A percentile compares a stretch with the other conserved stretches of the same genome.
Conservation (phyloP, 768 basidiomycete species). For the Tylopilus vinaceipallidus region DNA sequence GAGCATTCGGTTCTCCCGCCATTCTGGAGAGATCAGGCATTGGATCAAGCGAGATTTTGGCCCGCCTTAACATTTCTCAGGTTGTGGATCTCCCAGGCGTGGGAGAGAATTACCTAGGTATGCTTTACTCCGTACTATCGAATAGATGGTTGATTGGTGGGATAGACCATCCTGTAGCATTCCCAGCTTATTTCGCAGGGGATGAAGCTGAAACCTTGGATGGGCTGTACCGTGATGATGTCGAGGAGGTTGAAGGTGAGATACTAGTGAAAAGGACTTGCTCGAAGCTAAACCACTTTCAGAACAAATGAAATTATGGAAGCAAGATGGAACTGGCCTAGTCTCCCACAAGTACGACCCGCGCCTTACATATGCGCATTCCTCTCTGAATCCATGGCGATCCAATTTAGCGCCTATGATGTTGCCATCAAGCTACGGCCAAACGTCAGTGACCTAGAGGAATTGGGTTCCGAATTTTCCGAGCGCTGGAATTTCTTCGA, state of each 20-base stretch:
- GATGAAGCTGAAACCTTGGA: slow-evolving; percentile 52
- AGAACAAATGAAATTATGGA: slow-evolving; percentile 37
- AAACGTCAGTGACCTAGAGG: slow-evolving; percentile 43
- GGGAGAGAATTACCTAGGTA: slow-evolving; percentile 64
- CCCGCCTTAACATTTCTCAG: slow-evolving; percentile 44
- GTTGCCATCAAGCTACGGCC: slow-evolving; percentile 59
- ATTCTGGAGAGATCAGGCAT: slow-evolving; percentile 68
- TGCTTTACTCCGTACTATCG: not conserved
- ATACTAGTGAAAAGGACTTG: not conserved
- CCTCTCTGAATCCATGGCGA: not conserved
- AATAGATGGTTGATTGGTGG: not conserved
- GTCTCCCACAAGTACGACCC: slow-evolving; percentile 54
- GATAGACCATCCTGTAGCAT: slow-evolving; percentile 32
- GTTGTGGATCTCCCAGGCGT: slow-evolving; percentile 71
- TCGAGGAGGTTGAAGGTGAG: slow-evolving; percentile 42
- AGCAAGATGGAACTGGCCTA: slow-evolving; percentile 43
- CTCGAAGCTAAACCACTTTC: slow-evolving; percentile 7
- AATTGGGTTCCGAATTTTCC: slow-evolving; percentile 48
- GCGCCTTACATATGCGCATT: not conserved
- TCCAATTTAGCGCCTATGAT: slow-evolving; percentile 45
- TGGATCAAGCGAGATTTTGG: slow-evolving; percentile 49
- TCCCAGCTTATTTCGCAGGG: slow-evolving; percentile 38
- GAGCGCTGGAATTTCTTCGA: slow-evolving; percentile 52
- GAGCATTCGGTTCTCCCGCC: slow-evolving; percentile 54
- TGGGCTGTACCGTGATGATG: slow-evolving; percentile 39